A percentile compares a stretch with the other conserved stretches of the same genome.
Evolutionary conservation across 192 early-diverging fungal genomes (phyloP).

Genomic region (Coemansia sp.): DNA sequence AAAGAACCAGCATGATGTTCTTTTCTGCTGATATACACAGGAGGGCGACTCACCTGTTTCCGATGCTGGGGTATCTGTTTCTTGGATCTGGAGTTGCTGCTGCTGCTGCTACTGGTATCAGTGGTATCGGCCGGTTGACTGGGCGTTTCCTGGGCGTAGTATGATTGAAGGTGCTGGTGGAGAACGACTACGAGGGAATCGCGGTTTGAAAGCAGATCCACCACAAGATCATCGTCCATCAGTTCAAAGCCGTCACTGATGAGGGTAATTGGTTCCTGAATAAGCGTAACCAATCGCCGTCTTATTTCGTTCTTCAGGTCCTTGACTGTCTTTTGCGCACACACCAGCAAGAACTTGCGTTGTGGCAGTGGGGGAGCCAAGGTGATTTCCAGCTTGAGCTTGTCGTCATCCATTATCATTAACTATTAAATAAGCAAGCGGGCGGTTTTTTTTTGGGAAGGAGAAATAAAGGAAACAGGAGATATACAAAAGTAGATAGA

Average conservation of each 20-base stretch:
- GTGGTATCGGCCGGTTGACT: background rate
- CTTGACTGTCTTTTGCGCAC: conserved; percentile 29
- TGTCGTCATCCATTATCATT: background rate
- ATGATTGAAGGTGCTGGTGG: background rate
- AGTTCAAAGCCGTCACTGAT: conserved; percentile 28
- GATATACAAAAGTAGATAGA: conserved; percentile 1
- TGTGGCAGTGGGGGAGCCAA: conserved; percentile 31
- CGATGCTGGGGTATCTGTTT: background rate
- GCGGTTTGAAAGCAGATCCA: conserved; percentile 17
- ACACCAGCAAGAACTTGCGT: conserved; percentile 36
- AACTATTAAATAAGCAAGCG: background rate
- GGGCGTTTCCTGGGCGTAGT: background rate
- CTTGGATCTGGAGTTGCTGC: background rate
- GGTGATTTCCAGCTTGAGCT: conserved; percentile 21
- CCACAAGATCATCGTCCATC: conserved; percentile 46
- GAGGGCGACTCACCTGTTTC: background rate
- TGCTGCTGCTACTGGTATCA: background rate
- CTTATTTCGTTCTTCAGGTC: conserved; percentile 40
- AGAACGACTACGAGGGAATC: conserved; percentile 5
- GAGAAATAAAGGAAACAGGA: conserved; percentile 11
- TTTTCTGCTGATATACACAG: conserved; percentile 10
- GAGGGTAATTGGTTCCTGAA: conserved; percentile 21
- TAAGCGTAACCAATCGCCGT: conserved; percentile 26
- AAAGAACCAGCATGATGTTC: conserved; percentile 1
- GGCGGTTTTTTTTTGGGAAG: conserved; percentile 2